Evolutionary conservation across 2,329 filamentous ascomycete species (phyloP), one percentile per base, ranked within the genome.

Genomic region (Sclerotiophoma versabilis): DNA sequence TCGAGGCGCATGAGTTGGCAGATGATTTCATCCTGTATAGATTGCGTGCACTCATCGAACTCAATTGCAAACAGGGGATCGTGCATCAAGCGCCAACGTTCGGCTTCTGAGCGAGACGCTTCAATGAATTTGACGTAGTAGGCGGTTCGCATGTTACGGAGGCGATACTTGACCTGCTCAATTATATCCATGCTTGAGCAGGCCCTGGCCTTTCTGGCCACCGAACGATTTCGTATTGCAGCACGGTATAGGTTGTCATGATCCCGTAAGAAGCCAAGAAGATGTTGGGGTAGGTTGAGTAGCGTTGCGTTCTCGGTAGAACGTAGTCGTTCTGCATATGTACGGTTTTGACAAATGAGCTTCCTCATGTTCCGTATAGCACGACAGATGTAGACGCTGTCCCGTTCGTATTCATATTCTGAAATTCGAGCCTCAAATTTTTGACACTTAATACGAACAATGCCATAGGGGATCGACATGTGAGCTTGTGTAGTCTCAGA

Each of bases 211-310:
- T 33, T 44, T 4, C 20, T 25, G 14, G 41, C 33, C 5, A 15
- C 26, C 3, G 22, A 17, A 22, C 42, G 42, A 17, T 33, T 42
- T 12, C 53, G 53, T 8, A 51, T 14, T 7, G 29, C 47, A 5
- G 36, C 42, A 15, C 42, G 47, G n/a, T 51, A 33, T 4, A 51
- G 29, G 19, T 56, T 51, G 17, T 56, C 42, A 10, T 56, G 47
- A 23, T 56, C 47, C 15, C 47, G 29, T n/a, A 56, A 17, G 20
- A 56, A 56, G 15, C n/a, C 2, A 12, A 42, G 2, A 8, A 51
- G 42, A 15, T 50, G 15, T n/a, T 19, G 3, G 9, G 53, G 47
- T 20, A 56, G 37, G 12, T 38, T 26, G 23, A 32, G 43, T 4
- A 56, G 25, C 11, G 46, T 49, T 15, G 14, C 14, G 3, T 39